Percentiles rank a stretch among this genome's conserved stretches.
phyloP scores from a whole-genome alignment of 1,284 basidiomycete species.

The Boletellus dicymbophilus region DNA sequence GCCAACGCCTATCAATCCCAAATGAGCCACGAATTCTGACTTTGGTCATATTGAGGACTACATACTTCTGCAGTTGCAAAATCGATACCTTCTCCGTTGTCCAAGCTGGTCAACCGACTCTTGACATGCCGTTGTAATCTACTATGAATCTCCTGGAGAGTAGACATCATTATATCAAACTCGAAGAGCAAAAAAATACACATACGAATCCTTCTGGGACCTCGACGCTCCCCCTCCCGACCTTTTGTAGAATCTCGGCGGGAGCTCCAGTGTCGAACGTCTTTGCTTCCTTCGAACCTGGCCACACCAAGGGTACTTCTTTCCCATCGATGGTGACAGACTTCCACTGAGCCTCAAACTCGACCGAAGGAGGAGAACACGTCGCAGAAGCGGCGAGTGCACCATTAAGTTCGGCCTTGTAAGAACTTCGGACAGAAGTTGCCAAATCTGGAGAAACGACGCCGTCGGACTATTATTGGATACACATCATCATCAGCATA shows the following conservation, averaged over 20 bases:
- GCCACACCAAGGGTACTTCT: slow-evolving; percentile 64
- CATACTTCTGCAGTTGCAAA: slow-evolving; percentile 86
- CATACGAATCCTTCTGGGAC: slow-evolving; percentile 78
- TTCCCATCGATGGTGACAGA: slow-evolving; percentile 12
- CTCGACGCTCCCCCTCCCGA: slow-evolving; percentile 71
- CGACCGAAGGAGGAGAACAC: slow-evolving; percentile 52
- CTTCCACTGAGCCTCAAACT: slow-evolving; percentile 67
- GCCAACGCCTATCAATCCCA: slow-evolving; percentile 62
- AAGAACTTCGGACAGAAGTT: slow-evolving; percentile 49
- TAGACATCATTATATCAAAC: background rate
- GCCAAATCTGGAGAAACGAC: slow-evolving; percentile 55
- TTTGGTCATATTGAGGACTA: background rate
- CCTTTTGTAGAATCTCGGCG: slow-evolving; percentile 47
- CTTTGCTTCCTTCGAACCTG: slow-evolving; percentile 53
- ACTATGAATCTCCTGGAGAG: slow-evolving; percentile 69
- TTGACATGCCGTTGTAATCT: slow-evolving; percentile 81
- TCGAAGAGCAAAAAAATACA: slow-evolving; percentile 15
- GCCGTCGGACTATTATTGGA: slow-evolving; percentile 48
- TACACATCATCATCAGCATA: background rate
- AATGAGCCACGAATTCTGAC: background rate
- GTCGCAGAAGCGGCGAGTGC: slow-evolving; percentile 53
- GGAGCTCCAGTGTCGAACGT: slow-evolving; percentile 73
- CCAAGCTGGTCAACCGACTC: slow-evolving; percentile 70
- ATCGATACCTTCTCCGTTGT: slow-evolving; percentile 73
- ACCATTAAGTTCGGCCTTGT: slow-evolving; percentile 63